Conservation (phyloP, 2,329 filamentous ascomycete genomes). For the Ophiostoma ulmi region DNA sequence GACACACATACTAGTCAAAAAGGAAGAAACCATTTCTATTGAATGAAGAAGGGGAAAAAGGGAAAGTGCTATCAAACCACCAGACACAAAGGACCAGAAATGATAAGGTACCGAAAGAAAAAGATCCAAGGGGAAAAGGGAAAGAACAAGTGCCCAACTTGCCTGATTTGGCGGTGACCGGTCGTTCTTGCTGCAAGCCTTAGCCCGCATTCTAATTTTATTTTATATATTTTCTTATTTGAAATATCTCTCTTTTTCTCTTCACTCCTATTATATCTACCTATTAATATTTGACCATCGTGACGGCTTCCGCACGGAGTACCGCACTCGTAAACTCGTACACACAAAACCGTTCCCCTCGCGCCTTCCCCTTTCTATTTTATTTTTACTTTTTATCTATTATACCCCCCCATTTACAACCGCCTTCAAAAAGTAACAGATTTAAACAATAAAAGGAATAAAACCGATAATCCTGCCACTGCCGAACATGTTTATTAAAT, state of each 20-base stretch:
- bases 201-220: constrained; percentile 9
- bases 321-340: neutral
- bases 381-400: neutral
- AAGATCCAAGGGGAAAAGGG: neutral
- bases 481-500: neutral
- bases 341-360: neutral
- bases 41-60: neutral
- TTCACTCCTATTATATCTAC: neutral
- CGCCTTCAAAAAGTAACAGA: neutral
- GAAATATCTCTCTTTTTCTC: neutral
- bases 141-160: constrained; percentile 6
- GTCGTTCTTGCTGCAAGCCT: constrained; percentile 9
- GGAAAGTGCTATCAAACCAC: neutral
- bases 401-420: neutral
- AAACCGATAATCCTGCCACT: constrained; percentile 4
- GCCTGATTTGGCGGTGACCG: constrained; percentile 19
- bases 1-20: neutral
- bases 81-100: neutral
- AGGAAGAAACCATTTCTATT: neutral
- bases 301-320: constrained; percentile 4
- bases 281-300: neutral
- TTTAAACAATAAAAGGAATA: neutral
- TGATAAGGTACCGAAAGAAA: neutral
- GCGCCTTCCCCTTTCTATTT: neutral
- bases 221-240: neutral